Evolutionary conservation across 768 basidiomycete genomes (phyloP), one percentile per base, ranked within the genome.

Genomic region (Porphyrellus cyaneotinctus): DNA sequence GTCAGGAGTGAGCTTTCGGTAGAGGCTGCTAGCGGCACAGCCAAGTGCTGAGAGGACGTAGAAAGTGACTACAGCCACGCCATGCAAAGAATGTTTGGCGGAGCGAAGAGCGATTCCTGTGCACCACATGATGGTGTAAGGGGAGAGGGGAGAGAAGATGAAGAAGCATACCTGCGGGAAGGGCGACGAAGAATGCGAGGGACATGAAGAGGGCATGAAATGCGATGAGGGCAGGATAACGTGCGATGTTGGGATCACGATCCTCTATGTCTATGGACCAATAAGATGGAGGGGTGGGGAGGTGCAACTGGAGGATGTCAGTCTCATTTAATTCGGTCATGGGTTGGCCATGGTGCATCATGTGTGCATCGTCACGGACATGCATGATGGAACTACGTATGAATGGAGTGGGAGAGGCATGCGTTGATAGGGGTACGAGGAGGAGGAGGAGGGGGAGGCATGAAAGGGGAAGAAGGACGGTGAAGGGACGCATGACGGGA

Each of bases 51-150:
- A 72, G 20, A 88, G 73, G 13, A 59, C 70, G 64, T 87, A 86
- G 71, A 93, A 94, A 0, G 74, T 71, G 26, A 80, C 45, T n/a
- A 85, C 77, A 8, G 77, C 75, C 15, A 86, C 43, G 22, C 76
- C 75, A 50, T 85, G 84, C 58, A 77, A 79, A 0, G 84, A 71
- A 62, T 91, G 87, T 44, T 83, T 84, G 0, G 87, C 84, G 15
- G 88, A 84, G 31, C 93, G 84, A 54, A 97, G 75, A 1, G 83
- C 81, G 54, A 95, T 89, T 28, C 81, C 94, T 95, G 63, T 9
- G 38, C 33, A 20, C 39, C 28, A 33, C 14, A 18, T 35, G 30
- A 26, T 22, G 23, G 37, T 30, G 46, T 32, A 28, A 39, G 35
- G 30, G 33, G 30, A 36, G 15, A 24, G 22, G 33, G 35, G 13